Conservation (phyloP, 192 early-diverging fungal species). For the Rhizoclosmatium globosum region DNA sequence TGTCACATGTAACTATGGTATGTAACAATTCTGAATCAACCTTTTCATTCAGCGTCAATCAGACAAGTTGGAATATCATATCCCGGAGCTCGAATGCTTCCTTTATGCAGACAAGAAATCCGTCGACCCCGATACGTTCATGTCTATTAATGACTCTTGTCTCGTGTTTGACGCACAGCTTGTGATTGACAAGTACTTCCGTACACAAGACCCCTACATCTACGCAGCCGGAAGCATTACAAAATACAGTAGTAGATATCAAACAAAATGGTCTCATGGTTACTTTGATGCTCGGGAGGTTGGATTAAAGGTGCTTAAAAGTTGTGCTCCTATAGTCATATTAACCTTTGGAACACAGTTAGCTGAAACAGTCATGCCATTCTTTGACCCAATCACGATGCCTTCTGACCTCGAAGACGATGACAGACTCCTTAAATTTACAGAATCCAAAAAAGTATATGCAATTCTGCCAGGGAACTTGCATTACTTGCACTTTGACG, state of each 20-base stretch:
- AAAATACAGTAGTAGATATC: constrained; percentile 60
- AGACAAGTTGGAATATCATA: constrained; percentile 13
- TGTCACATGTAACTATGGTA: neutral
- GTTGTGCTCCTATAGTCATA: neutral
- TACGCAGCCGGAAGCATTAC: constrained; percentile 60
- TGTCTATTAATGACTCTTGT: constrained; percentile 58
- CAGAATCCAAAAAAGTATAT: constrained; percentile 45
- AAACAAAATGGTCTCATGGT: constrained; percentile 58
- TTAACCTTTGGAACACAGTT: constrained; percentile 32
- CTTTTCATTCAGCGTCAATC: neutral
- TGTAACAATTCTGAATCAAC: neutral
- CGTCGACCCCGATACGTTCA: constrained; percentile 53
- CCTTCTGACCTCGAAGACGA: constrained; percentile 22
- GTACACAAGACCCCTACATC: constrained; percentile 61
- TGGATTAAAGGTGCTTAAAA: constrained; percentile 46
- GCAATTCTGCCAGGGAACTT: constrained; percentile 50
- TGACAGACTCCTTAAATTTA: constrained; percentile 38
- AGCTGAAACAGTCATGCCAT: constrained; percentile 50
- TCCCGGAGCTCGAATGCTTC: constrained; percentile 40
- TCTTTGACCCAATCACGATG: constrained; percentile 50
- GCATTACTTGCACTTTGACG: constrained; percentile 60
- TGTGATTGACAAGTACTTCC: constrained; percentile 63
- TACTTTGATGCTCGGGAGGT: constrained; percentile 57
- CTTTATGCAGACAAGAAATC: constrained; percentile 57
- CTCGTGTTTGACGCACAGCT: constrained; percentile 62